phyloP scores from a whole-genome alignment of 225 moss, liverwort and hornwort genomes.

The Physcomitrellopsis africana region DNA sequence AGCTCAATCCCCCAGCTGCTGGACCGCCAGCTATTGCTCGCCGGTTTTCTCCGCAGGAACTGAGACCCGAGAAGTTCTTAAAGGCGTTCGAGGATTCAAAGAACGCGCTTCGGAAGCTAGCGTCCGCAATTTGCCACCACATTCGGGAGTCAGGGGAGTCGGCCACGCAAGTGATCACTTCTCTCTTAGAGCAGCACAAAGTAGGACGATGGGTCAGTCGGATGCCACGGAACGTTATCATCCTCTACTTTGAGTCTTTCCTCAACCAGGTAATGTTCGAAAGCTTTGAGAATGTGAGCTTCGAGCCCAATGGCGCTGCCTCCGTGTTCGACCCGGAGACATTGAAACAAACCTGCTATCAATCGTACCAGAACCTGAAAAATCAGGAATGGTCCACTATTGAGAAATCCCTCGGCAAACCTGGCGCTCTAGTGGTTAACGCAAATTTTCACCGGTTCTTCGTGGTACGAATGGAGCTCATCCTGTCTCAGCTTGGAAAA shows the following conservation, averaged over 20 bases:
- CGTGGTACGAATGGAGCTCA: conserved; percentile 61
- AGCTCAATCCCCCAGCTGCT: neutral
- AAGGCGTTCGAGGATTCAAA: conserved; percentile 55
- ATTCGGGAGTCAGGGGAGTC: conserved; percentile 56
- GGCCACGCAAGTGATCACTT: conserved; percentile 56
- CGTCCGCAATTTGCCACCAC: conserved; percentile 50
- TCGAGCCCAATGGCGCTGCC: conserved; percentile 55
- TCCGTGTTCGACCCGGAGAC: conserved; percentile 47
- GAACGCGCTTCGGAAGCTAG: conserved; percentile 39
- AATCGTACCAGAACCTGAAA: conserved; percentile 45
- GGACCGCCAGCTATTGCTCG: conserved; percentile 25
- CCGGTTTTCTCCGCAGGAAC: conserved; percentile 24
- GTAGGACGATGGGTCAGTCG: conserved; percentile 48
- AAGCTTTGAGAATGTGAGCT: conserved; percentile 68
- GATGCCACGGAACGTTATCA: conserved; percentile 56
- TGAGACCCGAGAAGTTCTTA: conserved; percentile 45
- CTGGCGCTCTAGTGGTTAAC: conserved; percentile 48
- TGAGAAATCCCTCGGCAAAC: conserved; percentile 51
- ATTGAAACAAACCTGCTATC: conserved; percentile 35
- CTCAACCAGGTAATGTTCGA: conserved; percentile 69
- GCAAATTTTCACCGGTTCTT: conserved; percentile 58
- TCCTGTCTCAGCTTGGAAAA: conserved; percentile 55
- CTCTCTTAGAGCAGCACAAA: conserved; percentile 60
- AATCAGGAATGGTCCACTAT: conserved; percentile 52
- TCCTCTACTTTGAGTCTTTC: conserved; percentile 63